Conservation (phyloP, 371 early-diverging fungal species). For the Massospora cicadina region DNA sequence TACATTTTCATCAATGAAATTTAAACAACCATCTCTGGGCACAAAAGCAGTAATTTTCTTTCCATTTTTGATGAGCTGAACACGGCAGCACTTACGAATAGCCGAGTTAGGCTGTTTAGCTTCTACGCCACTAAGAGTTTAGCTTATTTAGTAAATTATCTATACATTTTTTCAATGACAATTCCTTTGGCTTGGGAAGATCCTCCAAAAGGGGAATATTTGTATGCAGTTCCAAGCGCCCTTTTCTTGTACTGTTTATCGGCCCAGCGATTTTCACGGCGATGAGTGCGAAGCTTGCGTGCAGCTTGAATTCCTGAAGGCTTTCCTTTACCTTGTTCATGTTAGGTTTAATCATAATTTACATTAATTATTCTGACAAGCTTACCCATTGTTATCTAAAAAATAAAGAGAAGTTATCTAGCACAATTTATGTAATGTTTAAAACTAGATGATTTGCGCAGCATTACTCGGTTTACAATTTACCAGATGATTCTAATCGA, state of each 20-base stretch:
- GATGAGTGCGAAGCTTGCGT: slow-evolving; percentile 91
- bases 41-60: slow-evolving; percentile 99
- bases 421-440: too few species aligned
- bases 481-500: too few species aligned
- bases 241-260: slow-evolving; percentile 98
- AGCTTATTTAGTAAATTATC: slow-evolving; percentile 10
- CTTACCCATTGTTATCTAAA: not conserved
- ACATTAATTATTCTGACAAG: not conserved
- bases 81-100: slow-evolving; percentile 99
- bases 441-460: too few species aligned
- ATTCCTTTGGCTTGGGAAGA: slow-evolving; percentile 99
- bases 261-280: slow-evolving; percentile 98
- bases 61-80: slow-evolving; percentile 99
- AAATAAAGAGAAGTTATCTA: not conserved
- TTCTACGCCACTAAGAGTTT: slow-evolving; percentile 84
- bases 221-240: slow-evolving; percentile 94
- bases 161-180: slow-evolving; percentile 98
- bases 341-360: not conserved
- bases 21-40: slow-evolving; percentile 99
- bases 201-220: slow-evolving; percentile 94
- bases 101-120: slow-evolving; percentile 99
- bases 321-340: slow-evolving; percentile 60
- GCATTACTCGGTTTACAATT: too few species aligned
- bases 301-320: slow-evolving; percentile 98
- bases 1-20: slow-evolving; percentile 93